Base-by-base conservation (phyloP, 2,329 filamentous ascomycete genomes). In the Ustulina deusta region DNA sequence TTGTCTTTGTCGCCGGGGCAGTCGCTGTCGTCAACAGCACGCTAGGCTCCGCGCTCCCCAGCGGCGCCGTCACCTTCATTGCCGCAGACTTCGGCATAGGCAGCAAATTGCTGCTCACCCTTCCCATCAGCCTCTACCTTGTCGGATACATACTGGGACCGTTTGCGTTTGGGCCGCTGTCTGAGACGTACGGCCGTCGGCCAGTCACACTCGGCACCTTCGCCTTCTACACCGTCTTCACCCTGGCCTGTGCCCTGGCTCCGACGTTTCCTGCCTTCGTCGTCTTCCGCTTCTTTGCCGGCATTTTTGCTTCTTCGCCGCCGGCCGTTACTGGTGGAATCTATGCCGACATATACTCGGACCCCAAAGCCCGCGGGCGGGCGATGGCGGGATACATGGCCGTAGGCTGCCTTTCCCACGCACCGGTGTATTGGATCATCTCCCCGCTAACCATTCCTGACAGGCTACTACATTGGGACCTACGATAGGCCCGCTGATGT, bases 291-390 rank as follows among this genome's bases (percentile, higher is more conserved):
- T 76, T 83, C 0, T 63, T 84, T 1, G 77, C 76, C 15, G 83
- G 83, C 0, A 75, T 79, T 1, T 77, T 75, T 48, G 82, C 78
- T 0, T 78, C 81, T 2, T 78, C 81, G 0, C 82, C 83, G 0
- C 79, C 80, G 49, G 79, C 82, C 0, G 79, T 84, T 3, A 76
- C 81, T 0, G 81, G 81, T 0, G 82, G 85, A 1, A 69, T 84
- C 0, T 83, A 80, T 69, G 80, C 82, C 1, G 83, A 85, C 68
- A 73, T 84, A 17, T 84, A 83, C 62, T 71, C 72, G 4, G 80
- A 84, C 57, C 69, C 73, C 1, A 65, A 64, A 6, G 61, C 67
- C 0, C 68, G 80, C 40, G 77, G 76, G 6, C 76, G 79, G 32
- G 82, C 81, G 0, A 70, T 79, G 54, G 70, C 77, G 0, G 38